Conservation (phyloP, 2,329 filamentous ascomycete species). For the Lachnellula arida region DNA sequence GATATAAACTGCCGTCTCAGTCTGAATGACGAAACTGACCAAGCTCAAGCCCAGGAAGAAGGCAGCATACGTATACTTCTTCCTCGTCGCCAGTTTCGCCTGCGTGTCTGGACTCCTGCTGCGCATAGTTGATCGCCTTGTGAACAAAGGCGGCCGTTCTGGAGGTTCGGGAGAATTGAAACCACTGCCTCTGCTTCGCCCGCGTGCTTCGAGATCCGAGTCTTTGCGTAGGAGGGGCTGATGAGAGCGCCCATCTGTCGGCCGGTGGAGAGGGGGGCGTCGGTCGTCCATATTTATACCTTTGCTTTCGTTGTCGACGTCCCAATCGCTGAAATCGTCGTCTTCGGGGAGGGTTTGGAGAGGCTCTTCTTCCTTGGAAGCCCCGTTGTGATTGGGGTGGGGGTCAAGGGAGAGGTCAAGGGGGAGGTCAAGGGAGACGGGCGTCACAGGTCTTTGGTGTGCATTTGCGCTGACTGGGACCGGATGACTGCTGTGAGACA, state of each 20-base stretch:
- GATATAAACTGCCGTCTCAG: constrained; percentile 91
- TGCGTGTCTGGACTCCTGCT: constrained; percentile 69
- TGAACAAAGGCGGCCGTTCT: constrained; percentile 35
- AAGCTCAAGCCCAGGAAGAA: constrained; percentile 80
- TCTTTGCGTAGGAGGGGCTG: constrained; percentile 33
- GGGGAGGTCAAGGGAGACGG: not conserved
- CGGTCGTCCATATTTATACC: constrained; percentile 31
- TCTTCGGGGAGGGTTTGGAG: constrained; percentile 6
- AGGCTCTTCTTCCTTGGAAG: not conserved
- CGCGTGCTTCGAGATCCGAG: constrained; percentile 19
- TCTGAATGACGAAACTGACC: constrained; percentile 87
- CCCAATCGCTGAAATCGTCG: constrained; percentile 24
- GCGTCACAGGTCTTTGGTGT: constrained; percentile 7
- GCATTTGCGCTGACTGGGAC: constrained; percentile 9
- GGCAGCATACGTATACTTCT: constrained; percentile 81
- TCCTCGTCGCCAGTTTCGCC: constrained; percentile 62
- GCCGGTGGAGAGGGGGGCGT: constrained; percentile 36
- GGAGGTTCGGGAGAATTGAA: constrained; percentile 20
- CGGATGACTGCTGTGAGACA: constrained; percentile 28
- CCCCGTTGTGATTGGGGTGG: constrained; percentile 11
- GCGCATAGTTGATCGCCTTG: constrained; percentile 64
- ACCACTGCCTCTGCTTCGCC: constrained; percentile 30
- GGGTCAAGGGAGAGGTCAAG: constrained; percentile 17
- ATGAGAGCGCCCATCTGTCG: constrained; percentile 36
- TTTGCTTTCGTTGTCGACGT: constrained; percentile 18